Conservation (phyloP, 768 basidiomycete species). For the Mycena rosella region DNA sequence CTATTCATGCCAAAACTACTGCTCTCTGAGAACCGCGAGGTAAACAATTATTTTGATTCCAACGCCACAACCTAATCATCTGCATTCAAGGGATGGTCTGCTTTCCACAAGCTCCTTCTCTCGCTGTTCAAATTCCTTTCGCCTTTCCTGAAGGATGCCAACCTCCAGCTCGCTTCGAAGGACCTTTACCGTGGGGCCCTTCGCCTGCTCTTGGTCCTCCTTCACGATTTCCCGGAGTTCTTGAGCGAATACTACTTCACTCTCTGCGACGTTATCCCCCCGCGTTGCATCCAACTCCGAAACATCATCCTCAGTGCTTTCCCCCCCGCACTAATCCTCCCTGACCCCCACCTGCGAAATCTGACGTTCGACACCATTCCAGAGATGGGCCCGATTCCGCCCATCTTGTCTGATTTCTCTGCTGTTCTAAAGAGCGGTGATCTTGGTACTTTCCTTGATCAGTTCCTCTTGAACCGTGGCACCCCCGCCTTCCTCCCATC, state of each 20-base stretch:
- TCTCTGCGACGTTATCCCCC: slow-evolving; percentile 93
- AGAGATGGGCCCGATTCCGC: slow-evolving; percentile 94
- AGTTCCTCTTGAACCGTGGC: slow-evolving; percentile 84
- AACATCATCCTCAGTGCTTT: slow-evolving; percentile 98
- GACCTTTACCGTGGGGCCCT: slow-evolving; percentile 93
- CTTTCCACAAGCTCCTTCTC: slow-evolving; percentile 94
- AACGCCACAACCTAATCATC: slow-evolving; percentile 25
- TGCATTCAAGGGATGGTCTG: slow-evolving; percentile 82
- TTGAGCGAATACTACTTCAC: slow-evolving; percentile 97
- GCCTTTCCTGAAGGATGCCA: slow-evolving; percentile 88
- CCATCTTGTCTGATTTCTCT: slow-evolving; percentile 92
- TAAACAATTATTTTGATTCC: slow-evolving; percentile 44
- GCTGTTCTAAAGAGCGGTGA: slow-evolving; percentile 85
- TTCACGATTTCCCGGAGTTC: slow-evolving; percentile 99
- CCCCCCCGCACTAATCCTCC: slow-evolving; percentile 83
- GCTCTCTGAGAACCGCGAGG: slow-evolving; percentile 89
- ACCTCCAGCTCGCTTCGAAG: slow-evolving; percentile 83
- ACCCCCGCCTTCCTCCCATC: slow-evolving; percentile 79
- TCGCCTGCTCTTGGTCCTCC: slow-evolving; percentile 91
- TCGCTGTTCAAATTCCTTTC: slow-evolving; percentile 96
- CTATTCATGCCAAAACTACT: slow-evolving; percentile 98
- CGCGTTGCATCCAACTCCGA: slow-evolving; percentile 93
- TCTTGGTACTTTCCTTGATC: slow-evolving; percentile 84
- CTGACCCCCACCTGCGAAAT: slow-evolving; percentile 87
- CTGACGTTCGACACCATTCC: slow-evolving; percentile 80